Percentiles rank a stretch among this genome's conserved stretches.
Evolutionary conservation across 2,329 filamentous ascomycete genomes (phyloP).

Genomic region (Fusarium heterosporum): DNA sequence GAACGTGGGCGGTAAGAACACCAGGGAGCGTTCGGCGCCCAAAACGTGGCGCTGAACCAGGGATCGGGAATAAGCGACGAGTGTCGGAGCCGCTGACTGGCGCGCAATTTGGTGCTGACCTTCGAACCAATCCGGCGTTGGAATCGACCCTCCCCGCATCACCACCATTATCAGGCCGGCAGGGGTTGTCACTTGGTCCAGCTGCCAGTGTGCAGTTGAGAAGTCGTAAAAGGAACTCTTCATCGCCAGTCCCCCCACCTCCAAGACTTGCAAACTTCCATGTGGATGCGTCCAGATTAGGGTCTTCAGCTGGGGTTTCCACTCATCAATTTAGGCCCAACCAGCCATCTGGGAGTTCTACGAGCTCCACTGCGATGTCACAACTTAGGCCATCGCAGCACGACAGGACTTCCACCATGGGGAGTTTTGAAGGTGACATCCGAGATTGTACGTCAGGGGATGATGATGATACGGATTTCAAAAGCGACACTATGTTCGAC

Average conservation of each 20-base stretch:
- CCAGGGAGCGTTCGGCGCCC: conserved; percentile 66
- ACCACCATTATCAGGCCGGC: conserved; percentile 35
- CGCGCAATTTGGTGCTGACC: conserved; percentile 48
- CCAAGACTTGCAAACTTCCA: conserved; percentile 67
- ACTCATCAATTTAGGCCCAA: conserved; percentile 54
- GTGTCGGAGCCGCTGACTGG: conserved; percentile 63
- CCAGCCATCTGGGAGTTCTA: conserved; percentile 58
- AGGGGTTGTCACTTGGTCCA: conserved; percentile 45
- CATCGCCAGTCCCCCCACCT: conserved; percentile 68
- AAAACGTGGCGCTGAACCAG: conserved; percentile 61
- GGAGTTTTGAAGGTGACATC: conserved; percentile 76
- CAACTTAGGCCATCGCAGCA: conserved; percentile 50
- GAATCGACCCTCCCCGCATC: conserved; percentile 44
- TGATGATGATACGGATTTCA: conserved; percentile 82
- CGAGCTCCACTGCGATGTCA: conserved; percentile 58
- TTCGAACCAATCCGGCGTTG: conserved; percentile 44
- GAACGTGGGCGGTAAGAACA: conserved; percentile 65
- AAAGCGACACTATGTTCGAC: conserved; percentile 82
- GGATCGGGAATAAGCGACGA: conserved; percentile 61
- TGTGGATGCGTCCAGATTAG: conserved; percentile 63
- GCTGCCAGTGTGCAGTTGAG: conserved; percentile 43
- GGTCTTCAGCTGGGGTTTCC: conserved; percentile 55
- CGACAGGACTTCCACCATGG: conserved; percentile 67
- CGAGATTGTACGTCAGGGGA: conserved; percentile 75
- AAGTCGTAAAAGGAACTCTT: conserved; percentile 58